Evolutionary conservation across 1,139 yeast species (phyloP).

Genomic region (Pneumocystis sp.): DNA sequence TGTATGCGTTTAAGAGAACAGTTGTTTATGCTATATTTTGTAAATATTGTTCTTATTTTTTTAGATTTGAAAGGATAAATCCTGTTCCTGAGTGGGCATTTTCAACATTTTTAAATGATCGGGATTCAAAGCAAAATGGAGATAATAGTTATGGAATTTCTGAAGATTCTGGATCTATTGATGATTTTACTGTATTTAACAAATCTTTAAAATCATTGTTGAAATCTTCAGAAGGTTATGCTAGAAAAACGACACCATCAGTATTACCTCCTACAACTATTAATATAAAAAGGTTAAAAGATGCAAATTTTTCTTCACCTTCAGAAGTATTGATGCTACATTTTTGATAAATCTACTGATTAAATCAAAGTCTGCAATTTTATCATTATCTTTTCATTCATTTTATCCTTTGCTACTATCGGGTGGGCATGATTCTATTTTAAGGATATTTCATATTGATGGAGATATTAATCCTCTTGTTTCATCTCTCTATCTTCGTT

Average conservation of each 20-base stretch:
- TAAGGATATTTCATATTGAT: constrained; percentile 78
- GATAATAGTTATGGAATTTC: constrained; percentile 23
- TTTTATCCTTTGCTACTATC: constrained; percentile 70
- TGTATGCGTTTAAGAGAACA: constrained; percentile 62
- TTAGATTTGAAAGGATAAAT: constrained; percentile 26
- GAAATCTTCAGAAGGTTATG: constrained; percentile 42
- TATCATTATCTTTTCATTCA: constrained; percentile 71
- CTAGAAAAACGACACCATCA: constrained; percentile 30
- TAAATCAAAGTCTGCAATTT: constrained; percentile 44
- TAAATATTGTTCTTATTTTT: constrained; percentile 2
- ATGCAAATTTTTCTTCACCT: constrained; percentile 59
- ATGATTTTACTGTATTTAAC: constrained; percentile 27
- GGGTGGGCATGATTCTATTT: constrained; percentile 82
- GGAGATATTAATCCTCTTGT: constrained; percentile 75
- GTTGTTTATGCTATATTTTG: constrained; percentile 5
- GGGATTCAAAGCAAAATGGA: constrained; percentile 18
- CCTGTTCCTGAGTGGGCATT: constrained; percentile 86
- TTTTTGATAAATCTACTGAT: background rate
- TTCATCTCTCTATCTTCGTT: constrained; percentile 62
- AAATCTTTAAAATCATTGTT: constrained; percentile 43
- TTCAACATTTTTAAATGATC: constrained; percentile 20
- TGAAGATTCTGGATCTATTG: constrained; percentile 23
- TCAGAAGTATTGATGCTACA: constrained; percentile 28
- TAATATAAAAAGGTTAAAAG: constrained; percentile 66
- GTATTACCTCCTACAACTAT: constrained; percentile 56